Evolutionary conservation across 2,329 filamentous ascomycete genomes (phyloP).

Genomic region (Beauveria sp.): DNA sequence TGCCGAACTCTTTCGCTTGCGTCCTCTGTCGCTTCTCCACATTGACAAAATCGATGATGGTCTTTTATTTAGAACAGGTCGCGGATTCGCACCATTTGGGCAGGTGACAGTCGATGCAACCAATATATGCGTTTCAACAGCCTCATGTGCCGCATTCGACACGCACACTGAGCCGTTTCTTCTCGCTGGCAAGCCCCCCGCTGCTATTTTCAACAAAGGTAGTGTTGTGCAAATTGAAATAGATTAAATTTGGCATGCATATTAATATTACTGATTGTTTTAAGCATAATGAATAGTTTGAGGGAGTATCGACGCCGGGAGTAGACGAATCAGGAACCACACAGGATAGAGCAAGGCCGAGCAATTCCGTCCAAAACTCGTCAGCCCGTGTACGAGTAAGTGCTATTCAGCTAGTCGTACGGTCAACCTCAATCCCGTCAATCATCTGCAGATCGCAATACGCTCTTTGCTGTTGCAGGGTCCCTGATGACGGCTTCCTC

Average conservation of each 20-base stretch:
- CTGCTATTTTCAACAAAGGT: no score
- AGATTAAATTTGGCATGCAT: not conserved
- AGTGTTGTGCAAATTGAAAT: not conserved
- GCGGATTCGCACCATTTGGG: not conserved
- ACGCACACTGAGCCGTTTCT: no score
- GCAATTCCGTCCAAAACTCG: not conserved
- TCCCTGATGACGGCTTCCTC: not conserved
- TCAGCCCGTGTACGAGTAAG: not conserved
- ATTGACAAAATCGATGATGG: not conserved
- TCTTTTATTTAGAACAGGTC: no score
- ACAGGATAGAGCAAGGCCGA: not conserved
- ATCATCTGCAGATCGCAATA: not conserved
- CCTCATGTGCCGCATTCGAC: not conserved
- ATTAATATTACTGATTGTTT: not conserved
- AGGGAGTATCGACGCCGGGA: not conserved
- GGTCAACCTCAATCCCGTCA: not conserved
- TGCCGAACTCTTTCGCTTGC: not conserved
- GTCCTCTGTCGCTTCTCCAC: not conserved
- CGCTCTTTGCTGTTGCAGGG: not conserved
- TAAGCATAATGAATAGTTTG: not conserved
- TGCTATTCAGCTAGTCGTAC: not conserved
- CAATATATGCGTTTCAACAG: not conserved
- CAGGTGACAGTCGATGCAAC: conserved; percentile 7
- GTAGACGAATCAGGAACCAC: not conserved
- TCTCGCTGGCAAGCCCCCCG: not conserved